Conservation (phyloP, 2,329 filamentous ascomycete species). For the Lasiodiplodia gonubiensis region DNA sequence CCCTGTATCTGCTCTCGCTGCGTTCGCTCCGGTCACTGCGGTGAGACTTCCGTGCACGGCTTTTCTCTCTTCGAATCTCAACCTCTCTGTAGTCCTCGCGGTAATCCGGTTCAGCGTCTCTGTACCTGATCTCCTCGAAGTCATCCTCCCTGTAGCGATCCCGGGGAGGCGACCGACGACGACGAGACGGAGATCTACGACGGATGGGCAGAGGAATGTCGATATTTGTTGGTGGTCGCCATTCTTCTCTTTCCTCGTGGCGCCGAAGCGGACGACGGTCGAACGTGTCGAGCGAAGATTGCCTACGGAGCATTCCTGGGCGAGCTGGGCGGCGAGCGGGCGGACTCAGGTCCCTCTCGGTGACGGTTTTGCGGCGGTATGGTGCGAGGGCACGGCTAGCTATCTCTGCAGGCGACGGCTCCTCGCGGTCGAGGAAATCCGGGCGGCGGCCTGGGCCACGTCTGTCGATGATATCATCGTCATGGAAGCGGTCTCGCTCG, state of each 20-base stretch:
- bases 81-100: constrained; percentile 56
- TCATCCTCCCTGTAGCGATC: constrained; percentile 71
- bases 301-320: constrained; percentile 75
- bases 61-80: constrained; percentile 55
- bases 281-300: constrained; percentile 89
- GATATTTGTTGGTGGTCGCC: constrained; percentile 70
- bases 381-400: constrained; percentile 61
- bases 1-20: constrained; percentile 25
- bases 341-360: constrained; percentile 60
- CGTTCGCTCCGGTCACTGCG: constrained; percentile 33
- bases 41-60: constrained; percentile 32
- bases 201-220: constrained; percentile 69
- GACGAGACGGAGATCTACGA: constrained; percentile 62
- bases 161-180: constrained; percentile 52
- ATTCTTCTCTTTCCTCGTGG: constrained; percentile 63
- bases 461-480: constrained; percentile 58
- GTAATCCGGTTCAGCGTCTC: constrained; percentile 40
- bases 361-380: constrained; percentile 64
- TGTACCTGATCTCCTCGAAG: constrained; percentile 64
- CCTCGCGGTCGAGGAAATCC: constrained; percentile 52
- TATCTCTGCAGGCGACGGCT: constrained; percentile 53
- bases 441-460: constrained; percentile 43
- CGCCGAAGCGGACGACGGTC: constrained; percentile 72
- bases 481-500: constrained; percentile 60
- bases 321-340: constrained; percentile 62